Base-by-base conservation (phyloP, 139 green algal species). In the Chlamydomonas incerta region DNA sequence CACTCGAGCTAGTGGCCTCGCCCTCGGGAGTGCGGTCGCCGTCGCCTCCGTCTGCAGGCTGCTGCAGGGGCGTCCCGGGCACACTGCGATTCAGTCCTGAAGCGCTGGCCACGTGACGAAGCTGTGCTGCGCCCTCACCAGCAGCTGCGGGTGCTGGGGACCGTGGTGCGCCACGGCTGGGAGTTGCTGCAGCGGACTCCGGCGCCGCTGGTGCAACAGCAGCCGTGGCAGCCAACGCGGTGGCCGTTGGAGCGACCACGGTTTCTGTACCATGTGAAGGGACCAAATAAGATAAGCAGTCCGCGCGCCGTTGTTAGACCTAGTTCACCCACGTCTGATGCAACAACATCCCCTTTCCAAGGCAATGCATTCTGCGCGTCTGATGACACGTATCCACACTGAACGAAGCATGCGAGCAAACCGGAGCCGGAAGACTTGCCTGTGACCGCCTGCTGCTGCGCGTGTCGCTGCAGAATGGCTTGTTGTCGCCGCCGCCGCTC, bases 1-100 rank as follows among this genome's bases (percentile, higher is more conserved):
- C 67, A 31, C 80, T 71, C 35, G 77, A 52, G 57, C 74, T 87
- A 14, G 58, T 86, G 18, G 80, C 83, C 68, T 88, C 84, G 52
- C 88, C 88, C 46, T 89, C 84, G 14, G 88, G 88, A 3, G 88
- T 91, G 21, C 70, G 83, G 46, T 81, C 72, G 23, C 88, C 88
- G 28, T 86, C 80, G 52, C 80, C 80, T 68, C 55, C 80, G 9
- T 50, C 47, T 68, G 34, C 47, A 2, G 1, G 47, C n/a, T 9
- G 28, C 72, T 15, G 31, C 17, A 24, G 41, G 20, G 80, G 80
- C 23, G 55, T 77, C 34, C 68, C 80, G 3, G 80, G 68, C 0
- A 29, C 50, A 29, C 68, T 62, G 33, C 67, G 66, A 13, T 1
- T 41, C 47, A 76, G 50, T 11, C 28, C 50, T 3, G 66, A 58